phyloP scores from a whole-genome alignment of 1,284 basidiomycete species.

The Ceratobasidium papillatum region DNA sequence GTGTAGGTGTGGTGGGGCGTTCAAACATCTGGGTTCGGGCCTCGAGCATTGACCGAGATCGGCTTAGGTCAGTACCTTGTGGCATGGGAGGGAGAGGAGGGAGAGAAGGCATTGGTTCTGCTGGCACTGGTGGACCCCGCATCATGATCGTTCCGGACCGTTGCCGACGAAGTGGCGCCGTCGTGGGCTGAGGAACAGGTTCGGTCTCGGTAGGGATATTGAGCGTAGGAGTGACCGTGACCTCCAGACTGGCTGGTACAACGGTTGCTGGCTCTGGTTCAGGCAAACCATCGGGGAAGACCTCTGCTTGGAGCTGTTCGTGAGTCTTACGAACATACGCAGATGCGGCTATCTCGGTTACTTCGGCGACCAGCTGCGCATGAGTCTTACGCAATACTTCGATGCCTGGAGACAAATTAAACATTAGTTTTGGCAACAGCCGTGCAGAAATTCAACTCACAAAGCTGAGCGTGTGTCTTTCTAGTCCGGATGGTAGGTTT shows the following conservation, averaged over 20 bases:
- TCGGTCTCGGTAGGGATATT: not conserved
- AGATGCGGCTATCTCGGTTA: not conserved
- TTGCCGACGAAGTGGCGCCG: slow-evolving; percentile 10
- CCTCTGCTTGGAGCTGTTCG: slow-evolving; percentile 53
- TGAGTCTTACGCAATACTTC: slow-evolving; percentile 33
- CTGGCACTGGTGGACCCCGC: not conserved
- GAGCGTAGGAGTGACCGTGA: not conserved
- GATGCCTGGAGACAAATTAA: slow-evolving; percentile 21
- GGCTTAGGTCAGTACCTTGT: slow-evolving; percentile 13
- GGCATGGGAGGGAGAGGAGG: not conserved
- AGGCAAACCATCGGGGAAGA: slow-evolving; percentile 50
- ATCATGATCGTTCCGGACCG: slow-evolving; percentile 35
- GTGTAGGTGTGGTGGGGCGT: slow-evolving; percentile 8
- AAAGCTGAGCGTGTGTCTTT: slow-evolving; percentile 35
- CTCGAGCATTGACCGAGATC: slow-evolving; percentile 28
- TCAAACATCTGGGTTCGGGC: slow-evolving; percentile 26
- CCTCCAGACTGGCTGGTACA: not conserved
- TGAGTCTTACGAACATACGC: slow-evolving; percentile 44
- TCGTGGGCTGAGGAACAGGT: not conserved
- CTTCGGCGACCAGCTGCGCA: slow-evolving; percentile 27
- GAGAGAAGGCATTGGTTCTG: slow-evolving; percentile 4
- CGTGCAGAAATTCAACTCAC: slow-evolving; percentile 4
- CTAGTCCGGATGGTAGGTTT: not conserved
- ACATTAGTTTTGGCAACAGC: not conserved
- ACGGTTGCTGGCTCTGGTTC: not conserved